phyloP scores from a whole-genome alignment of 345 rosid genomes.

The Brassica rapa region DNA sequence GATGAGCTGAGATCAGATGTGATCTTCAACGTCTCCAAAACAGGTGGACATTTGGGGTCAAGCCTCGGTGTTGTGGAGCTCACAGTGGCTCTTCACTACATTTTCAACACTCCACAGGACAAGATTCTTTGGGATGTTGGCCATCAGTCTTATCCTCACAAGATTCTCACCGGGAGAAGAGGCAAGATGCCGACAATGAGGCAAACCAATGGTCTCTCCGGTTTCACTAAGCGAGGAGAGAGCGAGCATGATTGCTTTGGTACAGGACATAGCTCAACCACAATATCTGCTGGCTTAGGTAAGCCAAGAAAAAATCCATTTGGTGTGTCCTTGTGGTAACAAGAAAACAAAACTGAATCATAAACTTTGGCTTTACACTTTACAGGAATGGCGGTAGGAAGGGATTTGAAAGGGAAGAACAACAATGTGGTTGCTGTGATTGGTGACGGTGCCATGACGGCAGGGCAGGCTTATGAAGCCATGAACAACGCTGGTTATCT shows the following conservation, averaged over 20 bases:
- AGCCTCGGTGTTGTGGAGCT: conserved; percentile 99
- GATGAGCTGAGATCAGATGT: conserved; percentile 93
- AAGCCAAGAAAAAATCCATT: conserved; percentile 3
- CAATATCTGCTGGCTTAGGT: conserved; percentile 95
- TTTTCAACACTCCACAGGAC: conserved; percentile 87
- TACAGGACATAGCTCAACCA: conserved; percentile 93
- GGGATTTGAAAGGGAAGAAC: conserved; percentile 79
- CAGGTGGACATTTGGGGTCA: conserved; percentile 96
- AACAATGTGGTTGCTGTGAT: conserved; percentile 83
- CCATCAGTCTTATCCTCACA: conserved; percentile 98
- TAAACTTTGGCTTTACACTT: neutral
- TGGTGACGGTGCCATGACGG: conserved; percentile 99
- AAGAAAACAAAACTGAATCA: neutral
- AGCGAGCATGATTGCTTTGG: conserved; percentile 96
- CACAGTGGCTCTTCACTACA: conserved; percentile 95
- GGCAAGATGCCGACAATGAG: conserved; percentile 86
- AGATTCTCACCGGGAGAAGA: conserved; percentile 95
- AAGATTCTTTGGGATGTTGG: conserved; percentile 97
- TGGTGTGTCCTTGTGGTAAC: neutral
- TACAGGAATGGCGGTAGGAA: conserved; percentile 93
- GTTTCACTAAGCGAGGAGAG: conserved; percentile 87
- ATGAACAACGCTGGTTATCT: conserved; percentile 98
- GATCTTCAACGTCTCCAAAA: conserved; percentile 84
- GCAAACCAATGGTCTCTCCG: conserved; percentile 90
- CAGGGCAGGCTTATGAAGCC: conserved; percentile 98